Percentiles rank a stretch among this genome's conserved stretches.
phyloP scores from a whole-genome alignment of 768 basidiomycete species.

The Hebeloma cylindrosporum region DNA sequence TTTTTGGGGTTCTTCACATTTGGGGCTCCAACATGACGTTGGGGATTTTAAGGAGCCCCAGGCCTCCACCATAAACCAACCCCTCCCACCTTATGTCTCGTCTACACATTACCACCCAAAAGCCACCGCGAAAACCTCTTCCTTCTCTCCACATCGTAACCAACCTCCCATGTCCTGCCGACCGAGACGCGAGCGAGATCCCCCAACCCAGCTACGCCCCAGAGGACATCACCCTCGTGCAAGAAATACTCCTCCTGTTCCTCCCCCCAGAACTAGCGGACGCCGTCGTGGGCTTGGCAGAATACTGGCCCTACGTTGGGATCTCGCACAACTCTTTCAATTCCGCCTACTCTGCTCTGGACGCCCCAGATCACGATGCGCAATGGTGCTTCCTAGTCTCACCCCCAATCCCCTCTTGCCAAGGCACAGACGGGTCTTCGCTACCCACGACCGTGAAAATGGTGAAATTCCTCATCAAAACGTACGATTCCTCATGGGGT shows the following conservation, averaged over 20 bases:
- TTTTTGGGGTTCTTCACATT: too few species aligned
- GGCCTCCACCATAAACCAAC: too few species aligned
- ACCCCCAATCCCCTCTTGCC: conserved; percentile 20
- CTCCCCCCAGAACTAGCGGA: conserved; percentile 26
- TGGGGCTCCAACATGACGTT: too few species aligned
- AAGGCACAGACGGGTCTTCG: conserved; percentile 11
- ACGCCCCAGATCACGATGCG: conserved; percentile 24
- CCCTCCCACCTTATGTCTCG: too few species aligned
- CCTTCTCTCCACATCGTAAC: conserved; percentile 13
- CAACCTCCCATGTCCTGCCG: conserved; percentile 22
- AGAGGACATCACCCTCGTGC: conserved; percentile 18
- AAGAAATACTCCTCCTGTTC: conserved; percentile 17
- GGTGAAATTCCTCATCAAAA: conserved; percentile 23
- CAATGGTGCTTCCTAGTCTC: conserved; percentile 29
- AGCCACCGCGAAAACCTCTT: too few species aligned
- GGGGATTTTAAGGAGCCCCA: too few species aligned
- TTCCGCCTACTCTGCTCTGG: conserved; percentile 23
- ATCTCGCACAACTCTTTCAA: conserved; percentile 24
- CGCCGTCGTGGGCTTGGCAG: conserved; percentile 25
- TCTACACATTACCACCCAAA: too few species aligned
- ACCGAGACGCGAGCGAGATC: conserved; percentile 16
- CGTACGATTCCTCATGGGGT: conserved; percentile 24
- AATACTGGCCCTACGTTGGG: conserved; percentile 23
- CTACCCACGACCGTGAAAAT: conserved; percentile 24
- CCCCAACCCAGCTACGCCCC: conserved; percentile 17